Conservation (phyloP, 1,284 basidiomycete genomes). For the Fistulina hepatica region DNA sequence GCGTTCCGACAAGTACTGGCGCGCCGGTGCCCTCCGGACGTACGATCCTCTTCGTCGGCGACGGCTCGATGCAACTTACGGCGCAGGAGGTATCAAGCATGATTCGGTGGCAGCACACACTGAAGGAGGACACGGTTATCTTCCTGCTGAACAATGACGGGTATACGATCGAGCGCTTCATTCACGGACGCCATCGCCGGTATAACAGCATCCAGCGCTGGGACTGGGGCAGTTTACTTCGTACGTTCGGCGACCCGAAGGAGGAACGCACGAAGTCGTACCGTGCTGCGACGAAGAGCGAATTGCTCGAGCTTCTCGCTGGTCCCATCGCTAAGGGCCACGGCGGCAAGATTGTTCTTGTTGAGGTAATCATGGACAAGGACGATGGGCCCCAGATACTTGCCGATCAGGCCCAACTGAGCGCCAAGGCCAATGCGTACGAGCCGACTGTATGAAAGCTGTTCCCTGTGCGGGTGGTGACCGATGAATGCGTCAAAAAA, state of each 20-base stretch:
- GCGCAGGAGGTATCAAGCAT: conserved; percentile 73
- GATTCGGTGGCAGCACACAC: conserved; percentile 48
- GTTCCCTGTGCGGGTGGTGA: no score
- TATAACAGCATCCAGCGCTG: conserved; percentile 67
- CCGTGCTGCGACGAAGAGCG: conserved; percentile 48
- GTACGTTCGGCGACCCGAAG: conserved; percentile 41
- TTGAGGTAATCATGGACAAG: conserved; percentile 67
- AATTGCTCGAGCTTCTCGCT: conserved; percentile 51
- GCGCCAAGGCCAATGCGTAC: conserved; percentile 35
- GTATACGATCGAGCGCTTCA: conserved; percentile 76
- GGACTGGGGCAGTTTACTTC: conserved; percentile 54
- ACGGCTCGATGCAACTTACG: conserved; percentile 66
- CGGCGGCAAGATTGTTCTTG: conserved; percentile 61
- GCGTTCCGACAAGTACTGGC: conserved; percentile 36
- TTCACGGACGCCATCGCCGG: conserved; percentile 53
- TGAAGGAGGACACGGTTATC: conserved; percentile 69
- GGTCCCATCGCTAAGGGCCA: conserved; percentile 34
- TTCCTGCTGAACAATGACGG: conserved; percentile 86
- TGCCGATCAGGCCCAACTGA: conserved; percentile 32
- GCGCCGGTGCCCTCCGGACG: no score
- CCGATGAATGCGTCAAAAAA: no score
- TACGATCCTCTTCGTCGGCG: conserved; percentile 78
- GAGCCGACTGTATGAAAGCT: conserved; percentile 4
- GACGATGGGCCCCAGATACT: conserved; percentile 62
- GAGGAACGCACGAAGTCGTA: conserved; percentile 51